Conservation (phyloP, 192 early-diverging fungal genomes). For the Linnemannia hyalina region DNA sequence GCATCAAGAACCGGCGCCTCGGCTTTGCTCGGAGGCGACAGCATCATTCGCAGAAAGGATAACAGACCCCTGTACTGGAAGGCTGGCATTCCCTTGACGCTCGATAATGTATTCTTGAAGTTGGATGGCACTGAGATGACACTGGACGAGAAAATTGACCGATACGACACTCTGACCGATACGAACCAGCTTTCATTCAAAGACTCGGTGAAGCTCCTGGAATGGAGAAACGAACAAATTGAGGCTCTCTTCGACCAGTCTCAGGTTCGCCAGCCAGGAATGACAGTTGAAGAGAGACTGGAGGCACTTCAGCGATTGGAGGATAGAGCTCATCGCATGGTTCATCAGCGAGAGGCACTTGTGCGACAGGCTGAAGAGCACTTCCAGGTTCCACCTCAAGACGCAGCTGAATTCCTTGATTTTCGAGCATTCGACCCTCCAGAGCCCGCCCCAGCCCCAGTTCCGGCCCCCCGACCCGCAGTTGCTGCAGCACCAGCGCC, state of each 20-base stretch:
- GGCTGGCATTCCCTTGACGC: constrained; percentile 23
- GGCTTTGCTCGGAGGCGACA: constrained; percentile 8
- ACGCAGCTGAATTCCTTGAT: neutral
- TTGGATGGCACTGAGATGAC: constrained; percentile 30
- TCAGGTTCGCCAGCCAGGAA: neutral
- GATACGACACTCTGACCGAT: constrained; percentile 16
- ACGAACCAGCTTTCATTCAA: constrained; percentile 20
- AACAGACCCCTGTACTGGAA: constrained; percentile 28
- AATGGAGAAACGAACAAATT: constrained; percentile 19
- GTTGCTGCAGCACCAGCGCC: constrained; percentile 8
- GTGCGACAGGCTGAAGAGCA: constrained; percentile 8
- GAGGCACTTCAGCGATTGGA: constrained; percentile 12
- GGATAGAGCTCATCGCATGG: neutral
- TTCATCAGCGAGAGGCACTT: constrained; percentile 10
- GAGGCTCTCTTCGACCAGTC: constrained; percentile 10
- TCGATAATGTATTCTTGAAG: constrained; percentile 34
- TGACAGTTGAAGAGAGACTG: constrained; percentile 11
- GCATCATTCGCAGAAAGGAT: constrained; percentile 15
- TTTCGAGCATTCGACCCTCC: neutral
- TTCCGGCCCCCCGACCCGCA: neutral
- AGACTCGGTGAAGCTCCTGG: constrained; percentile 17
- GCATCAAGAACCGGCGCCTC: neutral
- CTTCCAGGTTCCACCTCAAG: constrained; percentile 5
- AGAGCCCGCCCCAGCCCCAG: neutral
- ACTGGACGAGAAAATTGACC: constrained; percentile 24